These are phyloP conservation scores for Fraxinus americana DNA, from an alignment of 257 asterid species.

Conservation along the genomic window DNA sequence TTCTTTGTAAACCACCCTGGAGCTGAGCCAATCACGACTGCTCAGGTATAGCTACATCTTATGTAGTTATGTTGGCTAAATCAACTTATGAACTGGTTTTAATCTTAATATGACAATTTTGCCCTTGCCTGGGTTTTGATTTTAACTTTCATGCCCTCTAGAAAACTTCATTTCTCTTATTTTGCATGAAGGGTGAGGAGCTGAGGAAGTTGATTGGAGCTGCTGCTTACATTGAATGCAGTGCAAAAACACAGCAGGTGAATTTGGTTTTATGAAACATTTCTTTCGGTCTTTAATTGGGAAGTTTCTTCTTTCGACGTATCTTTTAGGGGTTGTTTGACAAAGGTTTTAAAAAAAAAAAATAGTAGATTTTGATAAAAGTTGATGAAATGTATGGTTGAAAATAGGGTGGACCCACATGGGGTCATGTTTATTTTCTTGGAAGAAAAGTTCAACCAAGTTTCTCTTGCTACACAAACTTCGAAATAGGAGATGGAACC, in stretches of 20 bases:
- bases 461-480: too few species aligned
- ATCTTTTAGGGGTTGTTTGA: not conserved
- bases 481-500: too few species aligned
- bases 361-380: not conserved
- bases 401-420: too few species aligned
- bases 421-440: too few species aligned
- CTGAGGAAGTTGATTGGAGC: conserved; percentile 80
- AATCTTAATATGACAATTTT: not conserved
- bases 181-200: conserved; percentile 71
- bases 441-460: too few species aligned
- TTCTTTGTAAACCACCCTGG: conserved; percentile 76
- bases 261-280: not conserved
- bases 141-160: not conserved
- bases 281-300: too few species aligned
- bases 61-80: not conserved
- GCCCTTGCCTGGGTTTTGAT: not conserved
- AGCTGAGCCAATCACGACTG: conserved; percentile 61
- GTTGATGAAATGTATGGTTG: not conserved
- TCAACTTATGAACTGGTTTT: not conserved
- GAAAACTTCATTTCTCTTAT: conserved; percentile 19
- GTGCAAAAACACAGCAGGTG: conserved; percentile 85
- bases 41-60: conserved; percentile 47
- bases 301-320: not conserved
- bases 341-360: too few species aligned
- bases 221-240: conserved; percentile 76